Evolutionary conservation across 129 eudicot species (phyloP), one percentile per base, ranked within the genome.

Genomic region (Gnaphalium uliginosum): DNA sequence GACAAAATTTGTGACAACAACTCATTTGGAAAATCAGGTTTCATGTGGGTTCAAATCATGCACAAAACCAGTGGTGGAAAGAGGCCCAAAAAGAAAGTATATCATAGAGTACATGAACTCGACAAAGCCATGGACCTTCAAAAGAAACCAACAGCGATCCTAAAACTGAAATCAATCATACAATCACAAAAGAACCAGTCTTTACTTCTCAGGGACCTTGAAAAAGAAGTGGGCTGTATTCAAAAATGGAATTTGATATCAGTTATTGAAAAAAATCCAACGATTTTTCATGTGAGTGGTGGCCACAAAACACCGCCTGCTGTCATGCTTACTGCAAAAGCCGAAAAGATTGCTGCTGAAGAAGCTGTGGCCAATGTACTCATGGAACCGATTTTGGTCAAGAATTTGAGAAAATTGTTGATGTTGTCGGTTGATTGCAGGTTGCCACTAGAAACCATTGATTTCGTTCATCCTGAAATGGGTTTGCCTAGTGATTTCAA

Each of bases 371-470:
- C 89, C 25, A 85, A 76, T 74, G 81, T 48, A 66, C 82, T 73
- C 32, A 94, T 94, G 96, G 98, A 94, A 72, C 96, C 97, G 51
- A 84, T 90, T 85, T 72, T 90, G 85, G 96, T 90, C 24, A 90
- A 81, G 48, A 90, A 87, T 61, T 48, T 94, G 50, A 85, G 88
- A 81, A 94, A 90, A 79, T 25, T 94, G 79, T 88, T 94, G 71
- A 94, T 94, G 98, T 78, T 94, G 77, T 88, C 97, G 0, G 85
- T 90, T 82, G 98, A 94, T 72, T 94, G 97, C 53, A 79, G 89
- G 72, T 61, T 90, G 32, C 97, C 96, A 4, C 76, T 90, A 5
- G 97, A 89, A 72, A 88, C 86, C 17, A 79, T 94, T 77, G 86
- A 87, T 48, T 73, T 88, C 57, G 75, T 94, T 66, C 80, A 74